Evolutionary conservation across 2,329 filamentous ascomycete species (phyloP), one percentile per base, ranked within the genome.

Genomic region (Nectriaceae sp.): DNA sequence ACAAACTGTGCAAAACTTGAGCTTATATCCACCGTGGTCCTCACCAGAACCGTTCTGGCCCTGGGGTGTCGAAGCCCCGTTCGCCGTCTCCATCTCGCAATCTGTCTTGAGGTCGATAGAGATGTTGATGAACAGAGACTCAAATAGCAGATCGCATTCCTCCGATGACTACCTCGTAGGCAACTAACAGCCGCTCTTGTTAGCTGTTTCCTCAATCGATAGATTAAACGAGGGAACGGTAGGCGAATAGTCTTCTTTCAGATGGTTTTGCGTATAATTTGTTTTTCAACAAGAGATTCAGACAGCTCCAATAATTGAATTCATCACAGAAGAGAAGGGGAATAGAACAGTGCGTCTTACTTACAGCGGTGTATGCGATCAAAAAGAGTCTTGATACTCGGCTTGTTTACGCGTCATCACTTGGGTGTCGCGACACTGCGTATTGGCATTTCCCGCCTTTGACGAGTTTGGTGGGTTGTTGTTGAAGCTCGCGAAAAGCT

Each of bases 1-100:
- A 72, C 94, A 99, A n/a, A 99, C 93, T 3, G 94, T 97, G 76
- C 92, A 97, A 72, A 97, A 97, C 66, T 89, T 95, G 53, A 99
- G 81, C 72, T 94, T 96, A 79, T 86, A 96, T 44, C 79, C 82
- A n/a, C 75, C 75, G 21, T 76, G 71, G 16, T 77, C 76, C 37
- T 80, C 75, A 13, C 75, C 70, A 21, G 75, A 71, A 46, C 74
- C 74, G 48, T 78, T 76, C 47, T 71, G 65, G 33, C 63, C 54
- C 26, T 70, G 54, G 18, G 63, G 53, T 4, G 65, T 49, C 22
- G 62, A 52, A 35, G 64, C 61, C 46, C 72, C 77, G 51, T 77
- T 78, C 21, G 67, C 54, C 33, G 58, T 61, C 46, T 80, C 78
- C 76, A 74, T 73, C 13, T 43, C 56, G 47, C 46, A 43, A 48